Evolutionary conservation across 495 filamentous ascomycete species (phyloP).

Genomic region (Copromyces sp.): DNA sequence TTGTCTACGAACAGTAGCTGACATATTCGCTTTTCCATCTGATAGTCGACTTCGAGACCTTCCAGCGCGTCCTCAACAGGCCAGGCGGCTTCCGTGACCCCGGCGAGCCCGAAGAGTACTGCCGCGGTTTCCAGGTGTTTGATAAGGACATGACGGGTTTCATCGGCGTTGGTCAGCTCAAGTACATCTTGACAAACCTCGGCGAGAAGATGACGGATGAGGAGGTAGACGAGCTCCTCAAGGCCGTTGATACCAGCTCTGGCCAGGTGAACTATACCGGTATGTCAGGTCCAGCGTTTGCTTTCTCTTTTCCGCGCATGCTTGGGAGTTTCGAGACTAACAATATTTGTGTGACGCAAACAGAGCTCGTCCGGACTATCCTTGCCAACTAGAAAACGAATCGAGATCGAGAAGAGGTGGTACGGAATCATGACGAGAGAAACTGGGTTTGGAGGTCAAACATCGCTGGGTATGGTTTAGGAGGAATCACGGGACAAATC

Average conservation of each 20-base stretch:
- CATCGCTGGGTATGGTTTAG: not conserved
- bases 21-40: not conserved
- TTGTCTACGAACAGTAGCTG: not conserved
- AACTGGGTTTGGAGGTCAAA: not conserved
- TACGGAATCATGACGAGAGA: not conserved
- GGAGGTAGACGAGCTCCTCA: constrained; percentile 95
- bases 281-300: constrained; percentile 29
- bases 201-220: constrained; percentile 99
- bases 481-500: not conserved
- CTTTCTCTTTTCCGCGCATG: not conserved
- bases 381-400: constrained; percentile 62
- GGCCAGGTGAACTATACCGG: constrained; percentile 96
- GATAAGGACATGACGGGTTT: constrained; percentile 98
- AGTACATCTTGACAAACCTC: constrained; percentile 92
- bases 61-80: constrained; percentile 89
- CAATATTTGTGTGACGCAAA: not conserved
- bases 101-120: constrained; percentile 95
- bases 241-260: constrained; percentile 87
- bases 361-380: constrained; percentile 88
- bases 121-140: constrained; percentile 96
- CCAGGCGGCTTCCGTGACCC: constrained; percentile 97
- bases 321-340: constrained; percentile 6
- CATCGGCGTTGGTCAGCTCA: constrained; percentile 91
- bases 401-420: not conserved
- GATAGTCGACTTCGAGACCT: constrained; percentile 94